phyloP scores from a whole-genome alignment of 331 rosid genomes.

The Saraca asoca region DNA sequence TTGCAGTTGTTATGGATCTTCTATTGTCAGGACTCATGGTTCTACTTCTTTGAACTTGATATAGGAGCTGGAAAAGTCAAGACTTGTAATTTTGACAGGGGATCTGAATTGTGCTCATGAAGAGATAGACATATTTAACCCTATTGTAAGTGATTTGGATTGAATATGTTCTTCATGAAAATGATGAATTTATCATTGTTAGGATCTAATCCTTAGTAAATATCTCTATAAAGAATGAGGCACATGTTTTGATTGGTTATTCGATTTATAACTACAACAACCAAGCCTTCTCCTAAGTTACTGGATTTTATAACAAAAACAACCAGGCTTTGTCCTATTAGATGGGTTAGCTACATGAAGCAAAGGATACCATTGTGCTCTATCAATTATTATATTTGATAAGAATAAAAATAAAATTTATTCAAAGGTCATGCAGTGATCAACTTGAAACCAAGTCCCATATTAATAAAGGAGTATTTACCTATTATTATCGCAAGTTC shows the following conservation, averaged over 20 bases:
- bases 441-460: neutral
- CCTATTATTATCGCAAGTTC: neutral
- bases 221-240: neutral
- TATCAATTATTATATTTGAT: no score
- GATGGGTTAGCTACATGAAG: no score
- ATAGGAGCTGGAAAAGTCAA: conserved; percentile 90
- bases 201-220: conserved; percentile 6
- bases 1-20: conserved; percentile 5
- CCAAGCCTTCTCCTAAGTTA: no score
- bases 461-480: neutral
- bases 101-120: conserved; percentile 96
- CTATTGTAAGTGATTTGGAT: conserved; percentile 66
- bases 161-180: conserved; percentile 27
- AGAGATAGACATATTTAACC: conserved; percentile 91
- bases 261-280: no score
- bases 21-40: conserved; percentile 25
- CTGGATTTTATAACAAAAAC: neutral
- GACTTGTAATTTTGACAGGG: conserved; percentile 90
- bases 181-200: conserved; percentile 6
- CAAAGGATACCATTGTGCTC: no score
- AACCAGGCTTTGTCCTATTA: no score
- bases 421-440: no score
- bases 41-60: conserved; percentile 30
- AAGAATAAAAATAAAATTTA: no score
- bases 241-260: conserved; percentile 25